Percentiles rank a stretch among this genome's conserved stretches.
phyloP scores from a whole-genome alignment of 2,329 filamentous ascomycete genomes.

The Fusarium piperis region DNA sequence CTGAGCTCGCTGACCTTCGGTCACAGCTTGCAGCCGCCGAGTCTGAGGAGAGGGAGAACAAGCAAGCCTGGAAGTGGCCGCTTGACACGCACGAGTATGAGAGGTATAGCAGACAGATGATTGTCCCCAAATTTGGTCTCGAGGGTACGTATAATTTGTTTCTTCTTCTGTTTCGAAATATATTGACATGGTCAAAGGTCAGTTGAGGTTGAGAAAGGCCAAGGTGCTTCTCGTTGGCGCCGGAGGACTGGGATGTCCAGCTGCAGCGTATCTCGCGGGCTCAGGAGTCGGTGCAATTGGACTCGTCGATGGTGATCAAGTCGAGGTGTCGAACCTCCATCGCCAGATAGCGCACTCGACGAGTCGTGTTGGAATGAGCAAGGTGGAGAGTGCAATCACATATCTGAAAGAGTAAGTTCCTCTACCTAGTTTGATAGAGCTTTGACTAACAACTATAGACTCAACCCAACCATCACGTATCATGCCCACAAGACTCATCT shows the following conservation, averaged over 20 bases:
- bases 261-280: slow-evolving; percentile 90
- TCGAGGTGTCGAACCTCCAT: slow-evolving; percentile 92
- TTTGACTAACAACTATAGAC: slow-evolving; percentile 50
- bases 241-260: slow-evolving; percentile 91
- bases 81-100: slow-evolving; percentile 78
- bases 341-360: slow-evolving; percentile 87
- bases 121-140: slow-evolving; percentile 83
- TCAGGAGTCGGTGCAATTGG: slow-evolving; percentile 87
- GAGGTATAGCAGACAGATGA: slow-evolving; percentile 90
- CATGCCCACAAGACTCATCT: slow-evolving; percentile 71
- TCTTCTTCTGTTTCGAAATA: not conserved
- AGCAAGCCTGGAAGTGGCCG: slow-evolving; percentile 68
- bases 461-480: slow-evolving; percentile 79
- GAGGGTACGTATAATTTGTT: slow-evolving; percentile 61
- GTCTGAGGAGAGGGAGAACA: slow-evolving; percentile 27
- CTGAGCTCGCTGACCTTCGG: slow-evolving; percentile 57
- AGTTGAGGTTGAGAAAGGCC: slow-evolving; percentile 75
- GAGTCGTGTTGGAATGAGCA: slow-evolving; percentile 74
- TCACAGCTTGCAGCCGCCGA: slow-evolving; percentile 56
- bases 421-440: not conserved
- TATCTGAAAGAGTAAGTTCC: slow-evolving; percentile 63
- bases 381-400: slow-evolving; percentile 80
- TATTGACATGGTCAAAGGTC: slow-evolving; percentile 61
- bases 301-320: slow-evolving; percentile 85
- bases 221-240: slow-evolving; percentile 85